A percentile compares a stretch with the other conserved stretches of the same genome.
Evolutionary conservation across 1,284 basidiomycete species (phyloP).

Genomic region (Papiliotrema laurentii): DNA sequence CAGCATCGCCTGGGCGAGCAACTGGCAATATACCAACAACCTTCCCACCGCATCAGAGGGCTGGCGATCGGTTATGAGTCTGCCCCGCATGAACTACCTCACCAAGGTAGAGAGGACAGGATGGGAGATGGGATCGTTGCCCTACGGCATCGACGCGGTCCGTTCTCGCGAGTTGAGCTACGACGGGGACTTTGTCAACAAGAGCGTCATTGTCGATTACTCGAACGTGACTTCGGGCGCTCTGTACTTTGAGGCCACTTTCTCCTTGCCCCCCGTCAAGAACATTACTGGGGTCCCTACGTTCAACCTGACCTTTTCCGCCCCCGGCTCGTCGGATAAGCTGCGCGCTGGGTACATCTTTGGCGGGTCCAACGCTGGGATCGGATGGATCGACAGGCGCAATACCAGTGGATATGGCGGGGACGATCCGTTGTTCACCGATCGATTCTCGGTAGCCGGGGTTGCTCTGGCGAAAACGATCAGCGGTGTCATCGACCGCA

Average conservation of each 20-base stretch:
- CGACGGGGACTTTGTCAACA: constrained; percentile 13
- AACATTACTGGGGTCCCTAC: constrained; percentile 4
- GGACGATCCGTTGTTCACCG: constrained; percentile 41
- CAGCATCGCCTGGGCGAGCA: constrained; percentile 47
- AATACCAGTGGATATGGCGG: constrained; percentile 27
- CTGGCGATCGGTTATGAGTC: constrained; percentile 44
- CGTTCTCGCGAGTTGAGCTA: constrained; percentile 10
- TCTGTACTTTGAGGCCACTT: constrained; percentile 38
- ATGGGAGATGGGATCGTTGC: constrained; percentile 38
- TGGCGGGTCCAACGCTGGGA: constrained; percentile 17
- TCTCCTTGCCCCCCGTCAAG: constrained; percentile 17
- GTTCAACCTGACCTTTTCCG: constrained; percentile 28
- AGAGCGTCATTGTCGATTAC: constrained; percentile 17
- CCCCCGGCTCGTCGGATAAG: constrained; percentile 13
- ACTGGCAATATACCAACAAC: constrained; percentile 48
- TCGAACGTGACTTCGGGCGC: constrained; percentile 31
- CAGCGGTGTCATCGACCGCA: constrained; percentile 10
- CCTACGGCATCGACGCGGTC: constrained; percentile 32
- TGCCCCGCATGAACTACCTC: constrained; percentile 34
- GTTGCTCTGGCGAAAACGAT: constrained; percentile 7
- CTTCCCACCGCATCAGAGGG: constrained; percentile 43
- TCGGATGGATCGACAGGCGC: constrained; percentile 41
- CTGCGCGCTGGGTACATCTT: constrained; percentile 33
- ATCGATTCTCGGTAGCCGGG: constrained; percentile 29
- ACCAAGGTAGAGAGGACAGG: constrained; percentile 34